Percentiles rank a stretch among this genome's conserved stretches.
Conservation (phyloP, 2,329 filamentous ascomycete genomes). For the Penicillium decumbens region DNA sequence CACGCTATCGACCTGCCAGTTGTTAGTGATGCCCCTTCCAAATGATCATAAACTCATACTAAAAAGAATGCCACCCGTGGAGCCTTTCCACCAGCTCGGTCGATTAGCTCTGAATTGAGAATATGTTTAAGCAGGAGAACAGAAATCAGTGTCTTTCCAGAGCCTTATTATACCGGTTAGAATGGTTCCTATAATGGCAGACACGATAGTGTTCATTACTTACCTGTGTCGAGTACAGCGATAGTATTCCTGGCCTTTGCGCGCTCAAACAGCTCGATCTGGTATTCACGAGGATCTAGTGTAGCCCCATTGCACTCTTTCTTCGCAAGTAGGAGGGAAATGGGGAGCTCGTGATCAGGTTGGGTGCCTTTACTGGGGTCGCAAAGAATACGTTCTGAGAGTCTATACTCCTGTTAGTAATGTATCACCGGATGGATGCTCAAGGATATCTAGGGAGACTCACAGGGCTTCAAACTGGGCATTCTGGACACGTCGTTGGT, state of each 20-base stretch:
- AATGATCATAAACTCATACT: slow-evolving; percentile 41
- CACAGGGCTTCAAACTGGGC: slow-evolving; percentile 49
- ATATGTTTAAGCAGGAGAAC: slow-evolving; percentile 74
- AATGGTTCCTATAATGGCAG: background rate
- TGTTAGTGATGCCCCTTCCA: slow-evolving; percentile 10
- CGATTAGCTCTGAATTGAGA: slow-evolving; percentile 71
- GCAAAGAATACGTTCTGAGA: slow-evolving; percentile 42
- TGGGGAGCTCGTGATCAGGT: slow-evolving; percentile 49
- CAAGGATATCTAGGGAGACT: slow-evolving; percentile 11
- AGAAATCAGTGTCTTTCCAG: slow-evolving; percentile 94
- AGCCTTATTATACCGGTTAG: slow-evolving; percentile 51
- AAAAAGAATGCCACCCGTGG: slow-evolving; percentile 78
- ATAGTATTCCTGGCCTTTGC: slow-evolving; percentile 84
- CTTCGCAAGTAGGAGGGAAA: slow-evolving; percentile 51
- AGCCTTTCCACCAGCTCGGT: slow-evolving; percentile 56
- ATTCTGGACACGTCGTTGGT: slow-evolving; percentile 50
- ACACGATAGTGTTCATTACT: background rate
- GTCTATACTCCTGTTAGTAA: slow-evolving; percentile 23
- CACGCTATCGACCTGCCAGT: slow-evolving; percentile 68
- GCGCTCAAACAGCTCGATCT: slow-evolving; percentile 82
- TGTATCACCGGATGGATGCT: background rate
- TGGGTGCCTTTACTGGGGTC: slow-evolving; percentile 40
- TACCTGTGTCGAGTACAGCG: slow-evolving; percentile 86
- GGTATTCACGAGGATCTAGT: slow-evolving; percentile 78
- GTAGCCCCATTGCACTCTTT: slow-evolving; percentile 59